These are phyloP conservation scores for Nitzschia sp. DNA, from an alignment of 108 stramenopile species.

Conservation along the genomic window DNA sequence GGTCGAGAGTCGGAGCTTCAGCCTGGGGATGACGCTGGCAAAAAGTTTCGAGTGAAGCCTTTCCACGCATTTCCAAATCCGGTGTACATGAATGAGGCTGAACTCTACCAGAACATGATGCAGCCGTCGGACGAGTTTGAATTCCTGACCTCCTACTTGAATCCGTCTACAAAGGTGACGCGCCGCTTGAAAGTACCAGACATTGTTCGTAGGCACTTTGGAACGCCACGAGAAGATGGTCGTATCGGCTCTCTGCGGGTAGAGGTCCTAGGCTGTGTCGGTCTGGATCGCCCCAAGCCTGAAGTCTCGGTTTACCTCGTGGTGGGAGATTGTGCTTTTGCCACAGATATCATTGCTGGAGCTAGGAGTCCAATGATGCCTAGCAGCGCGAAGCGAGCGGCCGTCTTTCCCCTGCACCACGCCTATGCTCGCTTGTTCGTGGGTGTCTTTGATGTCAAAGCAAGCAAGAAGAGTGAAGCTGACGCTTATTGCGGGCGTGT, in stretches of 20 bases:
- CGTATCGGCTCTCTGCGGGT: slow-evolving; percentile 52
- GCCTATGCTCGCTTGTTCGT: slow-evolving; percentile 61
- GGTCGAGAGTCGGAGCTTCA: background rate
- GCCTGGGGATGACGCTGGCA: slow-evolving; percentile 14
- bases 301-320: slow-evolving; percentile 53
- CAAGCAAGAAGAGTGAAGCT: slow-evolving; percentile 47
- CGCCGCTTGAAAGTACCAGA: slow-evolving; percentile 29
- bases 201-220: slow-evolving; percentile 32
- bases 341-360: slow-evolving; percentile 54
- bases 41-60: slow-evolving; percentile 52
- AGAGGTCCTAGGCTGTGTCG: slow-evolving; percentile 55
- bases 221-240: slow-evolving; percentile 47
- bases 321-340: slow-evolving; percentile 62
- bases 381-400: slow-evolving; percentile 45
- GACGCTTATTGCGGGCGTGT: slow-evolving; percentile 62
- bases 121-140: slow-evolving; percentile 40
- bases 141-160: slow-evolving; percentile 46
- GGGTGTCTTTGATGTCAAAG: slow-evolving; percentile 62
- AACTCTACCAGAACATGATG: slow-evolving; percentile 52
- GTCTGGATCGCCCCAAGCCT: slow-evolving; percentile 45
- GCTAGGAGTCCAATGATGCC: slow-evolving; percentile 67
- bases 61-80: slow-evolving; percentile 37
- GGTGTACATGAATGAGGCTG: slow-evolving; percentile 48
- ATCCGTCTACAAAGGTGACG: slow-evolving; percentile 38
- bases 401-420: slow-evolving; percentile 64